Evolutionary conservation across 2,329 filamentous ascomycete species (phyloP).

Genomic region (Exophiala sp.): DNA sequence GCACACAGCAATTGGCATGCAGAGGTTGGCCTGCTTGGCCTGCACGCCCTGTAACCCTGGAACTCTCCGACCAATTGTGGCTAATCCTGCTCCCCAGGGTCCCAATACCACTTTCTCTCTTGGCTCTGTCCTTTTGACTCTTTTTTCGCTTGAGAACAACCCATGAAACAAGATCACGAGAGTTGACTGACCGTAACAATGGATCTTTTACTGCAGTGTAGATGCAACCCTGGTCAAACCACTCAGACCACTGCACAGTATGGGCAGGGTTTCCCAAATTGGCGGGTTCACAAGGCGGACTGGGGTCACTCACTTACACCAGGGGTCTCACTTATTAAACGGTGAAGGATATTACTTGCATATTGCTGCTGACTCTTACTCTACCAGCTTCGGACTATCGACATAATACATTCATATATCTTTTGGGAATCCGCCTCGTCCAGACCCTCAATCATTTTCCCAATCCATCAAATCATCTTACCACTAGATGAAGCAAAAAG

Average conservation of each 20-base stretch:
- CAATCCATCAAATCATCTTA: slow-evolving; percentile 1
- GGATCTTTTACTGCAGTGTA: not conserved
- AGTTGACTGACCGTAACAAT: not conserved
- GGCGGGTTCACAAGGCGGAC: not conserved
- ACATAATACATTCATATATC: too few species aligned
- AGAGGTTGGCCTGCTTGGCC: too few species aligned
- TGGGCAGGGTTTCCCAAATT: not conserved
- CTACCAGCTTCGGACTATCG: too few species aligned
- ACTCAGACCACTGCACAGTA: not conserved
- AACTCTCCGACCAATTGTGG: too few species aligned
- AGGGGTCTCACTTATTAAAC: too few species aligned
- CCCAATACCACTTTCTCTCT: too few species aligned
- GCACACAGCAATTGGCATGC: too few species aligned
- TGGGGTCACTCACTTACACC: not conserved
- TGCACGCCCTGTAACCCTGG: too few species aligned
- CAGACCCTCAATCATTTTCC: not conserved
- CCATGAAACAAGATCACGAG: not conserved
- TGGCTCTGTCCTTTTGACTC: not conserved
- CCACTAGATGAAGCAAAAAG: not conserved
- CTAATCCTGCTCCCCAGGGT: too few species aligned
- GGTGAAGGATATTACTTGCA: too few species aligned
- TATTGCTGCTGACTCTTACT: too few species aligned
- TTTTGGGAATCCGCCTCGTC: too few species aligned
- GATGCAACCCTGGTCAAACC: not conserved
- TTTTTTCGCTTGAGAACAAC: not conserved